Base-by-base conservation (phyloP, 352 stramenopile genomes). In the Thraustochytrium sp. region DNA sequence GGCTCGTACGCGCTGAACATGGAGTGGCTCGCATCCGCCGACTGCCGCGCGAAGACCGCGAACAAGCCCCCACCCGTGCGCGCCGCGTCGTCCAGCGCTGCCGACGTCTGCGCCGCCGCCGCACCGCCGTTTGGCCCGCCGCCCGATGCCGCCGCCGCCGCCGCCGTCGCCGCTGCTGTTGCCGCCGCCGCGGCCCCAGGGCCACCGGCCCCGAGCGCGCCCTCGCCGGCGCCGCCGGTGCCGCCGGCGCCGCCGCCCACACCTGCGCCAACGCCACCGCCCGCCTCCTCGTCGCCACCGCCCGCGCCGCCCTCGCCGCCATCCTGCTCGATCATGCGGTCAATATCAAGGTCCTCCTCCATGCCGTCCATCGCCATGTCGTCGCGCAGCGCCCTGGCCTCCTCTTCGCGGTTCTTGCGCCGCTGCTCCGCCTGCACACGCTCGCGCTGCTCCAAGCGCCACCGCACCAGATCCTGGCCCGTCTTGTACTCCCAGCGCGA, bases 1-100 rank as follows among this genome's bases (percentile, higher is more conserved):
- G 68, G 44, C 68, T 80, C 68, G 53, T 55, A 80, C 13, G 68
- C 68, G 68, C 68, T 80, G 26, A 80, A 80, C 68, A 80, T 80
- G 23, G 16, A 29, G 18, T 34, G 48, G 21, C 44, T 51, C 38
- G 68, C 46, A 23, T 80, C 68, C 18, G 31, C 34, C 23, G 59
- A 55, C n/a, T 44, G n/a, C 23, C 40, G 63, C 18, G 68, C 68
- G 63, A 80, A 80, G 21, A 80, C 68, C 40, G 48, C 53, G 37
- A 55, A 80, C 11, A 80, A 42, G 5, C 68, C 68, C 18, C 68
- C 68, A 23, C 68, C 68, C 23, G 68, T 80, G 29, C 68, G 42
- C 68, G 68, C 68, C 13, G 68, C 68, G 31, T 80, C 68, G 18
- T 80, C 68, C 46, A 64, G 18, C n/a, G 26, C 16, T n/a, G 49